Percentiles rank a stretch among this genome's conserved stretches.
phyloP scores from a whole-genome alignment of 495 filamentous ascomycete genomes.

The Aspergillus funiculosus region DNA sequence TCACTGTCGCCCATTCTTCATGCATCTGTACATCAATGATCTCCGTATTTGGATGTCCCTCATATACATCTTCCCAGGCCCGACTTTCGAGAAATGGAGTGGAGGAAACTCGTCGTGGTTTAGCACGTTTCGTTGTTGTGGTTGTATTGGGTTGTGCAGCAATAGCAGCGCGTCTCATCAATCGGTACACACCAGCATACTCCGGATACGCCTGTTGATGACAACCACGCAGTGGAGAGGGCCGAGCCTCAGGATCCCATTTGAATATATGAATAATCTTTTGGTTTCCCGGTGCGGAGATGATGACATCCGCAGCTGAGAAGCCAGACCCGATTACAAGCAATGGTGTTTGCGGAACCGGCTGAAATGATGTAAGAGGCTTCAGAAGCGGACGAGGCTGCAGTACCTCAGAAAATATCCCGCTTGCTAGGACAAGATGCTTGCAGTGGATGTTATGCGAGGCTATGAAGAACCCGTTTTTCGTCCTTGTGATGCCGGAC shows the following conservation, averaged over 20 bases:
- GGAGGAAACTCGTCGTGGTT: slow-evolving; percentile 33
- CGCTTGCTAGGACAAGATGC: slow-evolving; percentile 58
- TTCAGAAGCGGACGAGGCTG: slow-evolving; percentile 46
- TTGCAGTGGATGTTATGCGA: slow-evolving; percentile 53
- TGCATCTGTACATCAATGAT: slow-evolving; percentile 39
- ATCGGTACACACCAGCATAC: slow-evolving; percentile 57
- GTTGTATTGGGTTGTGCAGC: slow-evolving; percentile 13
- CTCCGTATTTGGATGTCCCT: slow-evolving; percentile 54
- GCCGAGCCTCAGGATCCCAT: slow-evolving; percentile 52
- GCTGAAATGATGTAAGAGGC: slow-evolving; percentile 31
- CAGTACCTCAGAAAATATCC: slow-evolving; percentile 55
- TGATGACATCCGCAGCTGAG: slow-evolving; percentile 59
- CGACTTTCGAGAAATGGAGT: slow-evolving; percentile 43
- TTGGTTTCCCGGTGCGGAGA: slow-evolving; percentile 44
- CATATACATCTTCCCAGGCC: slow-evolving; percentile 49
- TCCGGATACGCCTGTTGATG: slow-evolving; percentile 63
- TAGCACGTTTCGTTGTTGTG: slow-evolving; percentile 22
- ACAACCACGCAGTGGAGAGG: slow-evolving; percentile 55
- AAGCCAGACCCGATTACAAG: slow-evolving; percentile 62
- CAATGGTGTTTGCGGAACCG: slow-evolving; percentile 29
- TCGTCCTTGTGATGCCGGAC: slow-evolving; percentile 39
- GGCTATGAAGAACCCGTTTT: slow-evolving; percentile 47
- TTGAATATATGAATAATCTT: slow-evolving; percentile 59
- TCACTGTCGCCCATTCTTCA: slow-evolving; percentile 34
- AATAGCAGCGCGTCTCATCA: slow-evolving; percentile 54